Evolutionary conservation across 2,329 filamentous ascomycete species (phyloP).

Genomic region (Microdochium paspali): DNA sequence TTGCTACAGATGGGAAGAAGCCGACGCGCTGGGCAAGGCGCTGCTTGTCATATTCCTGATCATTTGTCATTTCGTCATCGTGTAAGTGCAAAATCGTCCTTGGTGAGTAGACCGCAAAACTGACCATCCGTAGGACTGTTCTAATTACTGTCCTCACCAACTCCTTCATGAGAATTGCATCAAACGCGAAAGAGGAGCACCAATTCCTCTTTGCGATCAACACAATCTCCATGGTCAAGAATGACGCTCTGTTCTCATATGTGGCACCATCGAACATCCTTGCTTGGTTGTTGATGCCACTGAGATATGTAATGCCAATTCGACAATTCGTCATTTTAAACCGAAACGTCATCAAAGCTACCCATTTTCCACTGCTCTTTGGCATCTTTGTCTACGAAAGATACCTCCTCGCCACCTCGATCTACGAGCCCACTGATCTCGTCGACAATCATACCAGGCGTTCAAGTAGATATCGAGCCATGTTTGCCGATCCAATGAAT

Average conservation of each 20-base stretch:
- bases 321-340: slow-evolving; percentile 77
- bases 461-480: slow-evolving; percentile 37
- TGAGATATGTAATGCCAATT: slow-evolving; percentile 73
- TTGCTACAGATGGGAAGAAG: slow-evolving; percentile 49
- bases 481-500: slow-evolving; percentile 46
- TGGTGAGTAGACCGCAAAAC: slow-evolving; percentile 3
- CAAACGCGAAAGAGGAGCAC: slow-evolving; percentile 88
- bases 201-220: slow-evolving; percentile 93
- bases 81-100: slow-evolving; percentile 30
- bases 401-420: slow-evolving; percentile 61
- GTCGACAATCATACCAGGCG: slow-evolving; percentile 57
- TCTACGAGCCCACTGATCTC: slow-evolving; percentile 77
- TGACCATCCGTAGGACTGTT: slow-evolving; percentile 53
- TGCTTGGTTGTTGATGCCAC: slow-evolving; percentile 78
- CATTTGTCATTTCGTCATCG: slow-evolving; percentile 89
- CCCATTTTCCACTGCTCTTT: slow-evolving; percentile 81
- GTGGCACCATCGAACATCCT: slow-evolving; percentile 86
- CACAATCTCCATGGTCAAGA: slow-evolving; percentile 96
- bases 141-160: slow-evolving; percentile 94
- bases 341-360: slow-evolving; percentile 82
- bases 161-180: slow-evolving; percentile 90
- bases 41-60: slow-evolving; percentile 78
- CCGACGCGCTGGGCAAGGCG: slow-evolving; percentile 68
- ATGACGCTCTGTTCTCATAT: slow-evolving; percentile 92
- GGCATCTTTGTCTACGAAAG: slow-evolving; percentile 83